A percentile compares a stretch with the other conserved stretches of the same genome.
Conservation (phyloP, 192 early-diverging fungal species). For the Coemansia sp. region DNA sequence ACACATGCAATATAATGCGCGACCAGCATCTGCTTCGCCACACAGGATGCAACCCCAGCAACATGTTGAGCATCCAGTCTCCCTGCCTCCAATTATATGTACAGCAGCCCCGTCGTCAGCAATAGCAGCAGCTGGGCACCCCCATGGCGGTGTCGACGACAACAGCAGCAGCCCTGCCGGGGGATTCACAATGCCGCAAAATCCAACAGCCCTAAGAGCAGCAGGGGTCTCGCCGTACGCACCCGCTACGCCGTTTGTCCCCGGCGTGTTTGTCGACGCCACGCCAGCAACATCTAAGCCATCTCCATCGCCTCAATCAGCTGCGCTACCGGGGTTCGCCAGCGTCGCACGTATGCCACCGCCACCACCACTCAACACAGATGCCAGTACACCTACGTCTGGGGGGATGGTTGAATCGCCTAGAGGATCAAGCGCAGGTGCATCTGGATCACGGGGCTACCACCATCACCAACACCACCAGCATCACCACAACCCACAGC, state of each 20-base stretch:
- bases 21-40: constrained; percentile 19
- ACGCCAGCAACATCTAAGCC: constrained; percentile 26
- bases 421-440: constrained; percentile 11
- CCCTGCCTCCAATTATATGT: constrained; percentile 25
- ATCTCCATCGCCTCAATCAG: constrained; percentile 14
- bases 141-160: neutral
- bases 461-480: constrained; percentile 6
- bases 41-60: constrained; percentile 13
- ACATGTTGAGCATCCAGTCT: constrained; percentile 18
- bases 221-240: constrained; percentile 25
- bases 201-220: neutral
- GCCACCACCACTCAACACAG: constrained; percentile 2
- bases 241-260: constrained; percentile 4
- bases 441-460: constrained; percentile 7
- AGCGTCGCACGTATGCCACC: constrained; percentile 11
- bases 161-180: neutral
- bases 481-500: neutral
- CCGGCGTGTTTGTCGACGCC: constrained; percentile 27
- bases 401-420: constrained; percentile 29
- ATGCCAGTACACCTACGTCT: constrained; percentile 15
- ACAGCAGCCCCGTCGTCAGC: constrained; percentile 2
- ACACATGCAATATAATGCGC: constrained; percentile 17
- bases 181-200: constrained; percentile 1
- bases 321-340: constrained; percentile 10
- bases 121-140: neutral